Evolutionary conservation across 148 eudicot species (phyloP).

Genomic region (Spergularia bocconei): DNA sequence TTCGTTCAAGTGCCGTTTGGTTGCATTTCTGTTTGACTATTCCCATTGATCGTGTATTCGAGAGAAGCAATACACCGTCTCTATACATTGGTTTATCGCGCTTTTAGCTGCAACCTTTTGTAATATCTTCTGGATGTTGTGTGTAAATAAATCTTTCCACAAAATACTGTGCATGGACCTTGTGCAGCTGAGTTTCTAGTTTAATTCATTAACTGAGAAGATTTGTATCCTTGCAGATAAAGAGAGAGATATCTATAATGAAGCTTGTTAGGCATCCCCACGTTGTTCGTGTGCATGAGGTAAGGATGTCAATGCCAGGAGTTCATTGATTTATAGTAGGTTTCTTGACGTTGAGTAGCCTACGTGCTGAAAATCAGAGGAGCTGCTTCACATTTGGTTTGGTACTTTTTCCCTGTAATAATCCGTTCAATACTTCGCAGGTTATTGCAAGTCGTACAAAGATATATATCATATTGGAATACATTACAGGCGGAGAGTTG

Average conservation of each 20-base stretch:
- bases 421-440: slow-evolving; percentile 35
- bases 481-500: slow-evolving; percentile 96
- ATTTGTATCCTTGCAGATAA: slow-evolving; percentile 60
- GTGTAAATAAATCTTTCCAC: background rate
- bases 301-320: slow-evolving; percentile 22
- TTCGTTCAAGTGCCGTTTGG: background rate
- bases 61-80: background rate
- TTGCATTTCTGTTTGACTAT: background rate
- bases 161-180: background rate
- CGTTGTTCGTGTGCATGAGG: slow-evolving; percentile 96
- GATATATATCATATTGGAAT: slow-evolving; percentile 93
- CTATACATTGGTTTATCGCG: background rate
- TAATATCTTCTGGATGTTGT: background rate
- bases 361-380: background rate
- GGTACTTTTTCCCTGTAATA: background rate
- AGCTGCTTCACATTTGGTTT: slow-evolving; percentile 2
- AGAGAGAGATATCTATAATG: slow-evolving; percentile 93
- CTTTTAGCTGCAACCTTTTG: background rate
- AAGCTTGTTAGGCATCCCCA: slow-evolving; percentile 91
- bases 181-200: background rate
- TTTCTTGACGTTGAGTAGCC: background rate
- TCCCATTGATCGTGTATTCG: background rate
- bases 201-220: background rate
- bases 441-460: slow-evolving; percentile 93
- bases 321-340: background rate